Evolutionary conservation across 2,329 filamentous ascomycete genomes (phyloP), one percentile per base, ranked within the genome.

Genomic region (Dothistroma septosporum): DNA sequence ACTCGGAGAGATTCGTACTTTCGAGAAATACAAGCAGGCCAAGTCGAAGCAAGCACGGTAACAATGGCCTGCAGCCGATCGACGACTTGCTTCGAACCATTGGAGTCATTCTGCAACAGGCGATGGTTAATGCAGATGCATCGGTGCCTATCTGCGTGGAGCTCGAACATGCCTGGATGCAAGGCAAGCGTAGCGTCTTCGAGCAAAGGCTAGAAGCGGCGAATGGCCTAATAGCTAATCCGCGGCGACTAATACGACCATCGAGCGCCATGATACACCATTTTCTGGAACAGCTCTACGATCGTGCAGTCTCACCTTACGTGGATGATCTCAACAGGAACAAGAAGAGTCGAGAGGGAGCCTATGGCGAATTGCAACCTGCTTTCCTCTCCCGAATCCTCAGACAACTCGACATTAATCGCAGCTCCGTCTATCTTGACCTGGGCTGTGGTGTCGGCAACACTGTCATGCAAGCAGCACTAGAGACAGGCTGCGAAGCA

Each of bases 391-490:
- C 88, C 61, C 85, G 86, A 59, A 90, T 97, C 60, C 86, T 97
- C 67, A 84, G 87, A 12, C 84, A 90, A 73, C 41, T 49, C 21
- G 81, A 84, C 49, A 85, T 97, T 73, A 91, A 85, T 61, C 92
- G 88, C 0, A 83, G 86, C 49, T 89, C 93, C 67, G 86, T 94
- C 44, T 97, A 97, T 72, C 87, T 97, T 61, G 93, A 97, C 72
- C 82, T 97, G 16, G 93, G 93, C 50, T 97, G 92, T 1, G 93
- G 93, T 24, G 92, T 97, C n/a, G 93, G 92, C 46, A 97, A 97
- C 71, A 92, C 96, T 1, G 91, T 92, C 33, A 79, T 97, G 56
- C 93, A 97, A 75, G 91, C 92, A 1, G 92, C 93, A 0, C 82
- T 97, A 22, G 90, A 97, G 75, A 87, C 92, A 55, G 93, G 93